A percentile compares a stretch with the other conserved stretches of the same genome.
phyloP scores from a whole-genome alignment of 2,329 filamentous ascomycete genomes.

The Fusarium palustre region DNA sequence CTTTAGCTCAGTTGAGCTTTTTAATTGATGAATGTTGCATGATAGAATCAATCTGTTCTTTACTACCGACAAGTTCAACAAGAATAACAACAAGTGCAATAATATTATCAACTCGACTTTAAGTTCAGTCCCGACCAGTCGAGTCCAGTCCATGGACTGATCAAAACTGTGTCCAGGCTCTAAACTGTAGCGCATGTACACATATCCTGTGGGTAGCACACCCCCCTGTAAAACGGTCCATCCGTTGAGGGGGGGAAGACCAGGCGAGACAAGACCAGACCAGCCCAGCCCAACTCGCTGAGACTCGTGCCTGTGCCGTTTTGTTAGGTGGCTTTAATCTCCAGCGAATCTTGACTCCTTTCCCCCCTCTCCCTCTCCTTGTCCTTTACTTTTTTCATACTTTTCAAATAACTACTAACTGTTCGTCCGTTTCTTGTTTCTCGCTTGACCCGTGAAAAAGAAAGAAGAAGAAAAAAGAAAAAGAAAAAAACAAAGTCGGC shows the following conservation, averaged over 20 bases:
- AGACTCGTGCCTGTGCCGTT: constrained; percentile 26
- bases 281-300: constrained; percentile 3
- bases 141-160: background rate
- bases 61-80: background rate
- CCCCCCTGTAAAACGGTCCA: constrained; percentile 21
- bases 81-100: background rate
- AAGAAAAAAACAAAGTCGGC: background rate
- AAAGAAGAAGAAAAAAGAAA: background rate
- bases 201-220: constrained; percentile 9
- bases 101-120: background rate
- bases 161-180: background rate
- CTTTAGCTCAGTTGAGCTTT: background rate
- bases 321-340: constrained; percentile 21
- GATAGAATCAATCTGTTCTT: constrained; percentile 4
- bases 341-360: constrained; percentile 24
- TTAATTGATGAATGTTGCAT: background rate
- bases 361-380: background rate
- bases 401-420: background rate
- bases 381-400: background rate
- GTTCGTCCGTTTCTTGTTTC: background rate
- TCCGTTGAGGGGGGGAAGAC: background rate
- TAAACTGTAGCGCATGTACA: constrained; percentile 6
- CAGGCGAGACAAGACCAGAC: background rate
- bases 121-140: background rate
- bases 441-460: background rate